These are phyloP conservation scores for Geotrichum bryndzae DNA, from an alignment of 1,139 yeast species.

Conservation along the genomic window DNA sequence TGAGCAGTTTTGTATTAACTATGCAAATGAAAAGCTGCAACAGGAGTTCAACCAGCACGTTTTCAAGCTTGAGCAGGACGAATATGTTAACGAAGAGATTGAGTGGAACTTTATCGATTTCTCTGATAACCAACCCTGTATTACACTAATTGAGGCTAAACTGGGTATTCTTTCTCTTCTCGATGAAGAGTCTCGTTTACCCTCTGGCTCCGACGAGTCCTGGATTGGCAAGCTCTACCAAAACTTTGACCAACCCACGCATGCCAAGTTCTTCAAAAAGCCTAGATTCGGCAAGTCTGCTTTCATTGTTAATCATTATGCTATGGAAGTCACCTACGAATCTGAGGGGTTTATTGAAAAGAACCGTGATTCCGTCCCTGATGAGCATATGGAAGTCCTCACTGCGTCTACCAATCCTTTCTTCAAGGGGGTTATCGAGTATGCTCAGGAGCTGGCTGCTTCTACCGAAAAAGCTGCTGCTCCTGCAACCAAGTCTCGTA, in stretches of 20 bases:
- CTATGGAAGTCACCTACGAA: conserved; percentile 88
- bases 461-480: conserved; percentile 47
- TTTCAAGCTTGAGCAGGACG: conserved; percentile 94
- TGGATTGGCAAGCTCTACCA: conserved; percentile 90
- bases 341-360: conserved; percentile 94
- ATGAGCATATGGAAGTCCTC: conserved; percentile 85
- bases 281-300: conserved; percentile 93
- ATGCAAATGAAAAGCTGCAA: conserved; percentile 94
- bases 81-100: conserved; percentile 83
- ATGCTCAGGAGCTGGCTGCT: conserved; percentile 57
- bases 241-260: conserved; percentile 73
- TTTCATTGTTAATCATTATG: conserved; percentile 88
- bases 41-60: conserved; percentile 98
- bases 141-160: conserved; percentile 82
- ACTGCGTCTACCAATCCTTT: conserved; percentile 61
- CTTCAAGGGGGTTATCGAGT: conserved; percentile 55
- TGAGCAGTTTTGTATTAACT: conserved; percentile 95
- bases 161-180: conserved; percentile 80
- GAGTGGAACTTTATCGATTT: conserved; percentile 97
- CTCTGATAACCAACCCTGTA: conserved; percentile 96
- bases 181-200: conserved; percentile 93
- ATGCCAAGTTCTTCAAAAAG: conserved; percentile 75
- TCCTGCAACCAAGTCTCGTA: conserved; percentile 25
- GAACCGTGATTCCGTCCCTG: conserved; percentile 95
- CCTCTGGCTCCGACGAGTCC: conserved; percentile 88